These are phyloP conservation scores for Colletotrichum magnum DNA, from an alignment of 2,329 filamentous ascomycete genomes.

Conservation along the genomic window DNA sequence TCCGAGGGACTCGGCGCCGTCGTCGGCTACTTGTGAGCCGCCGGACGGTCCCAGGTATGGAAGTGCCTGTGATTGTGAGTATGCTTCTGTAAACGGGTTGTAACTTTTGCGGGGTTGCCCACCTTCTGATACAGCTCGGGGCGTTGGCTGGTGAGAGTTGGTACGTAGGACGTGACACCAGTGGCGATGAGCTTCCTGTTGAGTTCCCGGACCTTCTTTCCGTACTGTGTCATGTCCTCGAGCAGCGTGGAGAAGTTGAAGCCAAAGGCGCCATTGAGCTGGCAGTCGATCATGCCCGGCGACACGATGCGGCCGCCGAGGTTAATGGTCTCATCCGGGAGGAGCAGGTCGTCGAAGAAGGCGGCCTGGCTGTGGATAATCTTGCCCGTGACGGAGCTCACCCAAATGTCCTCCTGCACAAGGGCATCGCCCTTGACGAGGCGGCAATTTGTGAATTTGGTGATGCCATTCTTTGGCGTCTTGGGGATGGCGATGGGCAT, in stretches of 20 bases:
- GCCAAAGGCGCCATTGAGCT: conserved; percentile 92
- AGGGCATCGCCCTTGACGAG: conserved; percentile 78
- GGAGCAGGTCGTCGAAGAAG: conserved; percentile 77
- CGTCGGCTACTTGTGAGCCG: conserved; percentile 67
- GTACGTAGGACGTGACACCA: conserved; percentile 89
- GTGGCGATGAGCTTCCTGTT: conserved; percentile 81
- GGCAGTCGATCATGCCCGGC: conserved; percentile 90
- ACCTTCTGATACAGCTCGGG: conserved; percentile 87
- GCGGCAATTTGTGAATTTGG: conserved; percentile 91
- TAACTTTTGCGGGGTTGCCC: conserved; percentile 24
- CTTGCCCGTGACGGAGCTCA: conserved; percentile 85
- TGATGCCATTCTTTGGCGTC: conserved; percentile 70
- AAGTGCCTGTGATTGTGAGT: conserved; percentile 65
- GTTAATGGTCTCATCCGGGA: conserved; percentile 83
- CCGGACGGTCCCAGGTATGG: conserved; percentile 84
- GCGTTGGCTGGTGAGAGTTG: conserved; percentile 85
- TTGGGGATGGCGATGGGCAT: conserved; percentile 65
- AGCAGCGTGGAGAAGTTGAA: conserved; percentile 91
- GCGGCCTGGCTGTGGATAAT: conserved; percentile 79
- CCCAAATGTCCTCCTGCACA: conserved; percentile 87
- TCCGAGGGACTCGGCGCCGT: conserved; percentile 89
- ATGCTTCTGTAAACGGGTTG: neutral
- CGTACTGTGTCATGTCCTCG: conserved; percentile 77
- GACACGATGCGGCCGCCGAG: conserved; percentile 86
- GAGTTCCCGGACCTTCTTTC: conserved; percentile 78